Percentiles rank a stretch among this genome's conserved stretches.
Evolutionary conservation across 805 yeast species (phyloP).

Genomic region (Suhomyces canberraensis): DNA sequence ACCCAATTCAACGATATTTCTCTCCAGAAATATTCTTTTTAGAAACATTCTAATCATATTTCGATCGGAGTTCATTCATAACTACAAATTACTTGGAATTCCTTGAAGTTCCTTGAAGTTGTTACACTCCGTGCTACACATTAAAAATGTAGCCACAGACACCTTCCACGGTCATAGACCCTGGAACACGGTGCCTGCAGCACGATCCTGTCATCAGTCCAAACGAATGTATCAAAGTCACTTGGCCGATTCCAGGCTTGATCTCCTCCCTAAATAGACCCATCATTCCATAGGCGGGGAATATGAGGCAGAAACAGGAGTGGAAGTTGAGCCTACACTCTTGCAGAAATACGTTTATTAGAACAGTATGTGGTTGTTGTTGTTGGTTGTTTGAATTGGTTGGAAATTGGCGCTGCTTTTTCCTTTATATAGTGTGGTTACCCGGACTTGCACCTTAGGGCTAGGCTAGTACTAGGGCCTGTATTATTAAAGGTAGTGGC

Average conservation of each 20-base stretch:
- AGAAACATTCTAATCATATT: too few species aligned
- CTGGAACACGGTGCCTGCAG: slow-evolving; percentile 13
- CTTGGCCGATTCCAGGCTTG: slow-evolving; percentile 42
- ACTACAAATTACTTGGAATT: too few species aligned
- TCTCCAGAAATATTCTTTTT: too few species aligned
- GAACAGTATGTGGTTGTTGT: neutral
- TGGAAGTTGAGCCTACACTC: too few species aligned
- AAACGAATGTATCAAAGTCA: slow-evolving; percentile 49
- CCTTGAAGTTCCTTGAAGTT: too few species aligned
- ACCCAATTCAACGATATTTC: too few species aligned
- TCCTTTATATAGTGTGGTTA: slow-evolving; percentile 3
- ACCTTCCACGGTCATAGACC: neutral
- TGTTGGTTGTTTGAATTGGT: slow-evolving; percentile 1
- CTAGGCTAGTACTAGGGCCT: too few species aligned
- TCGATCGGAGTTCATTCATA: too few species aligned
- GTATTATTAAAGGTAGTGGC: too few species aligned
- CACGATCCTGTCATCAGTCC: slow-evolving; percentile 48
- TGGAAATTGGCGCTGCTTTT: neutral
- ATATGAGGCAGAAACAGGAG: slow-evolving; percentile 68
- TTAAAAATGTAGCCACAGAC: neutral
- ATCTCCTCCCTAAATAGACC: slow-evolving; percentile 65
- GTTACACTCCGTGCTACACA: too few species aligned
- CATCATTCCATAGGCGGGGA: slow-evolving; percentile 46
- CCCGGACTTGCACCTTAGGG: too few species aligned
- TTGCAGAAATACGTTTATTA: too few species aligned